A percentile compares a stretch with the other conserved stretches of the same genome.
These are phyloP conservation scores for Rhynchosporium secalis DNA, from an alignment of 2,329 filamentous ascomycete genomes.

Conservation along the genomic window DNA sequence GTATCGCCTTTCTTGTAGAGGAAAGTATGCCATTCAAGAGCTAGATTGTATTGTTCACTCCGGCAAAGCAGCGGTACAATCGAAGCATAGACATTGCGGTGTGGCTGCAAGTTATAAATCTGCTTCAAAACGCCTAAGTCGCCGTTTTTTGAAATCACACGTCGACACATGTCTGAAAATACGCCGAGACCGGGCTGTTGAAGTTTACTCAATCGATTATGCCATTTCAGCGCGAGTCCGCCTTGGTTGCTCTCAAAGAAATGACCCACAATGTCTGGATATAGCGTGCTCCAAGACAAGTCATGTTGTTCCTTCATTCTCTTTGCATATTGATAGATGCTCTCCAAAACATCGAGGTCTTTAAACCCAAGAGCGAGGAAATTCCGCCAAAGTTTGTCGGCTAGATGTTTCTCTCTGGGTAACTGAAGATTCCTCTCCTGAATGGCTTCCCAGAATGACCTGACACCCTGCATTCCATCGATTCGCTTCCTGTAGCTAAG, in stretches of 20 bases:
- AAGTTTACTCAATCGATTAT: conserved; percentile 33
- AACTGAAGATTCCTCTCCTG: conserved; percentile 41
- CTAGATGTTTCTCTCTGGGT: conserved; percentile 43
- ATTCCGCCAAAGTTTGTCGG: conserved; percentile 47
- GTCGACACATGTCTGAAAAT: conserved; percentile 42
- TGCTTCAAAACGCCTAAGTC: conserved; percentile 42
- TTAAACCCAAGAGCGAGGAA: conserved; percentile 44
- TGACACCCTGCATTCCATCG: conserved; percentile 44
- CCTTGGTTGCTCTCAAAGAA: conserved; percentile 36
- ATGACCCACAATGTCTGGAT: conserved; percentile 46
- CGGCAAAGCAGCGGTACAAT: conserved; percentile 45
- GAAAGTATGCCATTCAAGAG: conserved; percentile 49
- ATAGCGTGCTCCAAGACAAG: conserved; percentile 42
- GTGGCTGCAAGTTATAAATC: conserved; percentile 44
- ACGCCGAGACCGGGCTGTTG: conserved; percentile 40
- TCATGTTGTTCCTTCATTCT: conserved; percentile 44
- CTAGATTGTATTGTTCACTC: conserved; percentile 42
- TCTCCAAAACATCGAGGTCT: conserved; percentile 39
- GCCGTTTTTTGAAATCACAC: conserved; percentile 28
- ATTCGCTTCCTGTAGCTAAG: conserved; percentile 45
- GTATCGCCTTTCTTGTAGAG: conserved; percentile 45
- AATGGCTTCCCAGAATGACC: conserved; percentile 47
- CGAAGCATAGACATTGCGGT: conserved; percentile 46
- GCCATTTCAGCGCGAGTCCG: conserved; percentile 33
- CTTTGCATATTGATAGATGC: conserved; percentile 45